Evolutionary conservation across 139 green algal species (phyloP).

Genomic region (Desmodesmus armatus): DNA sequence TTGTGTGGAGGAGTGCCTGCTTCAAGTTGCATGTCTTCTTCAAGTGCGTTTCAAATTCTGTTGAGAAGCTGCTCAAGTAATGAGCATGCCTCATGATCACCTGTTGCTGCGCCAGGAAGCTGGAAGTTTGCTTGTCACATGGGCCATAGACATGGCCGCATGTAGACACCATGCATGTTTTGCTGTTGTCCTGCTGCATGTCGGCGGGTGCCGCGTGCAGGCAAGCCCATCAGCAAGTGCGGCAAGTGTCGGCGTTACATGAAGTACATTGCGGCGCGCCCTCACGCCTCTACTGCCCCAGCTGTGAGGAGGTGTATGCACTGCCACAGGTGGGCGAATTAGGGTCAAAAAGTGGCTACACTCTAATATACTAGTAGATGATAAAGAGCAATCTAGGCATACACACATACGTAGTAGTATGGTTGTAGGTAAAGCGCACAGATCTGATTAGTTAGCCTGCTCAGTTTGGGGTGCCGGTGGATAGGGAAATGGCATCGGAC

Average conservation of each 20-base stretch:
- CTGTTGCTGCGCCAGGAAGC: too few species aligned
- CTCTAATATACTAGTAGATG: too few species aligned
- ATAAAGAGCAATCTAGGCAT: too few species aligned
- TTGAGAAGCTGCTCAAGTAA: background rate
- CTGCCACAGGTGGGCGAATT: conserved; percentile 82
- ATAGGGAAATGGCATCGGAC: too few species aligned
- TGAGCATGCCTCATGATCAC: too few species aligned
- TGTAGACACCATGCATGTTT: background rate
- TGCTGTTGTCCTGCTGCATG: too few species aligned
- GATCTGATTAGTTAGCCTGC: too few species aligned
- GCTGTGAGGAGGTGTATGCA: conserved; percentile 88
- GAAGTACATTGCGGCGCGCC: conserved; percentile 83
- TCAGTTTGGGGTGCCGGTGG: too few species aligned
- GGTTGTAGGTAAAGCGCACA: background rate
- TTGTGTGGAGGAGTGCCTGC: too few species aligned
- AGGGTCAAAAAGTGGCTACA: conserved; percentile 47
- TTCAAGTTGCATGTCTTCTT: background rate
- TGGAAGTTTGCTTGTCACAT: too few species aligned
- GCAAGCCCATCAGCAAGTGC: conserved; percentile 85
- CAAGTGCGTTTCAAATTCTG: background rate
- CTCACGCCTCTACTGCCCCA: conserved; percentile 90
- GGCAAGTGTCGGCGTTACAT: conserved; percentile 91
- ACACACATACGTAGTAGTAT: background rate
- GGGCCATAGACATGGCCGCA: too few species aligned
- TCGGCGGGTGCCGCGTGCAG: conserved; percentile 52